Evolutionary conservation across 352 stramenopile species (phyloP).

Genomic region (Globisporangium nagaii): DNA sequence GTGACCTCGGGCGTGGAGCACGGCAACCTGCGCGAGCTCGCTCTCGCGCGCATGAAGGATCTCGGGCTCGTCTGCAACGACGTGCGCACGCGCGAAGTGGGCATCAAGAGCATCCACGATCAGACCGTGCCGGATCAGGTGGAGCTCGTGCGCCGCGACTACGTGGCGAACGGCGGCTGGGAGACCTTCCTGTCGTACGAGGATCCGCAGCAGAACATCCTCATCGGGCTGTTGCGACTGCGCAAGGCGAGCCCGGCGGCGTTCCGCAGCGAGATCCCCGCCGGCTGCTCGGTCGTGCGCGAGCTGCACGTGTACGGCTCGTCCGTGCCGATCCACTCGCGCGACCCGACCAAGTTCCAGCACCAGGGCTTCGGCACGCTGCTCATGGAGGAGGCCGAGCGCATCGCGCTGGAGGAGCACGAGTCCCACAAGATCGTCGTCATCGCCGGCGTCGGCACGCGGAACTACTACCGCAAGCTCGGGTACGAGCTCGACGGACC

Average conservation of each 20-base stretch:
- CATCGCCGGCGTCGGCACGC: constrained; percentile 94
- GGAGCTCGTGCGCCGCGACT: constrained; percentile 95
- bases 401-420: constrained; percentile 94
- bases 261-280: constrained; percentile 80
- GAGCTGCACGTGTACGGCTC: constrained; percentile 98
- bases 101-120: constrained; percentile 97
- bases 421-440: constrained; percentile 94
- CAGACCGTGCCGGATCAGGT: constrained; percentile 91
- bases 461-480: constrained; percentile 97
- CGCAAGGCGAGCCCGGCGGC: constrained; percentile 79
- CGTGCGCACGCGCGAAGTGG: constrained; percentile 93
- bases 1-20: constrained; percentile 95
- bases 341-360: constrained; percentile 95
- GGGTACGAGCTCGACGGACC: constrained; percentile 95
- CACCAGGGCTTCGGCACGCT: constrained; percentile 95
- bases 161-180: constrained; percentile 95
- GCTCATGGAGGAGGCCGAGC: constrained; percentile 97
- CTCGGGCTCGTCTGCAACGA: constrained; percentile 91
- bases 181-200: constrained; percentile 97
- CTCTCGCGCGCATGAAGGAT: constrained; percentile 90
- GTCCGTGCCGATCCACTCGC: constrained; percentile 90
- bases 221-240: constrained; percentile 93
- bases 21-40: constrained; percentile 93
- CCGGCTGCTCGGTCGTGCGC: constrained; percentile 69
- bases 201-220: constrained; percentile 94